Base-by-base conservation (phyloP, 2,329 filamentous ascomycete species). In the Ramichloridium luteum region DNA sequence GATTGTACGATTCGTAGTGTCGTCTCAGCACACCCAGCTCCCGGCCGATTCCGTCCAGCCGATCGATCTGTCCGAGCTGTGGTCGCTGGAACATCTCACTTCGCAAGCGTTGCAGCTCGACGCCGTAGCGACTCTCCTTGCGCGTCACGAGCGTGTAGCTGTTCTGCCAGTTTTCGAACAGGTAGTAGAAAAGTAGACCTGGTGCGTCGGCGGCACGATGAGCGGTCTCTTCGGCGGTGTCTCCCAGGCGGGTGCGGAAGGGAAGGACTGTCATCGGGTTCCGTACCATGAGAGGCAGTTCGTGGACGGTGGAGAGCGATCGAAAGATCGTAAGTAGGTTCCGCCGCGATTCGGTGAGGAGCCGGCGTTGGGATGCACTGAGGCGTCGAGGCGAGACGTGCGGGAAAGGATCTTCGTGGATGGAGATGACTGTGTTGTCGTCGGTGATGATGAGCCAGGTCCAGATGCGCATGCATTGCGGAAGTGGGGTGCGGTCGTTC, bases 391-490 rank as follows among this genome's bases (percentile, higher is more conserved):
- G 47, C 13, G 37, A 38, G 25, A 38, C 32, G 28, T 54, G 57
- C 0, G 63, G 62, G 27, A 60, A 67, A 0, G 62, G 62, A 35
- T 67, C 62, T 48, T 83, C 79, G 35, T 80, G 72, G 25, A 84
- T 71, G 0, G 77, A 77, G 32, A 84, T 67, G 22, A 83, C 68
- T 0, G 78, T 83, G 69, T 69, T 64, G 47, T 83, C 77, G 42
- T 74, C 64, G 41, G 73, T 80, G 6, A 83, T 54, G 3, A 80
- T 58, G 4, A 83, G 61, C 80, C 79, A 85, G 13, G 74, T 76
- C 77, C 77, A 85, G 5, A 75, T 53, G 13, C 72, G 29, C 8
- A 31, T 43, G 37, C 48, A 51, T 27, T 53, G 38, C 4, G 49
- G 49, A 5, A 53, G 35, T 4, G 30, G 16, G 10, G 30, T 27